Percentiles rank a stretch among this genome's conserved stretches.
These are phyloP conservation scores for Teunomyces pallodes DNA, from an alignment of 805 yeast species.

Conservation along the genomic window DNA sequence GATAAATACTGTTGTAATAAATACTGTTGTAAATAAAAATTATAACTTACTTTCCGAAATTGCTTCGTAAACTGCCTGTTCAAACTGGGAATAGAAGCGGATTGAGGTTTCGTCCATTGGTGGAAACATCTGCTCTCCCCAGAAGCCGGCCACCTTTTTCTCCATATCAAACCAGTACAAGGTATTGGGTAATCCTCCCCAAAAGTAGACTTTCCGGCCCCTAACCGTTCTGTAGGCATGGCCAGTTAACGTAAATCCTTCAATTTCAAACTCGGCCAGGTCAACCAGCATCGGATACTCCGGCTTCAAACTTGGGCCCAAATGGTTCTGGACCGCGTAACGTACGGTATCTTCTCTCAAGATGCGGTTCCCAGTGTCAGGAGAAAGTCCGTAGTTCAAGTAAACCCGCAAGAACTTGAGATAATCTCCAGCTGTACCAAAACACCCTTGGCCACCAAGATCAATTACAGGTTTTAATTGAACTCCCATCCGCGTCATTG, in stretches of 20 bases:
- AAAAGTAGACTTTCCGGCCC: slow-evolving; percentile 32
- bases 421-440: slow-evolving; percentile 36
- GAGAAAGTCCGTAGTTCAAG: slow-evolving; percentile 41
- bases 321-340: slow-evolving; percentile 32
- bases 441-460: slow-evolving; percentile 46
- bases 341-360: slow-evolving; percentile 27
- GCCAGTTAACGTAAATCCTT: slow-evolving; percentile 37
- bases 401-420: slow-evolving; percentile 37
- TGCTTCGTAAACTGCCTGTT: slow-evolving; percentile 23
- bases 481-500: neutral
- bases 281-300: slow-evolving; percentile 13
- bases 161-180: slow-evolving; percentile 41
- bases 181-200: slow-evolving; percentile 42
- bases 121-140: slow-evolving; percentile 40
- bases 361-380: slow-evolving; percentile 28
- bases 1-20: no score
- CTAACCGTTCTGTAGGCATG: slow-evolving; percentile 36
- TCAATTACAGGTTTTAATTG: slow-evolving; percentile 23
- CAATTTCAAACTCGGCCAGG: slow-evolving; percentile 8
- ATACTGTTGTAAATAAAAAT: no score
- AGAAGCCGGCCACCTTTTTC: slow-evolving; percentile 37
- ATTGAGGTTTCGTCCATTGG: slow-evolving; percentile 21
- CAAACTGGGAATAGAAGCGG: slow-evolving; percentile 21
- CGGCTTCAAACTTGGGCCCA: slow-evolving; percentile 22
- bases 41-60: slow-evolving; percentile 3